Conservation (phyloP, 2,329 filamentous ascomycete species). For the Cladosporium sp. region DNA sequence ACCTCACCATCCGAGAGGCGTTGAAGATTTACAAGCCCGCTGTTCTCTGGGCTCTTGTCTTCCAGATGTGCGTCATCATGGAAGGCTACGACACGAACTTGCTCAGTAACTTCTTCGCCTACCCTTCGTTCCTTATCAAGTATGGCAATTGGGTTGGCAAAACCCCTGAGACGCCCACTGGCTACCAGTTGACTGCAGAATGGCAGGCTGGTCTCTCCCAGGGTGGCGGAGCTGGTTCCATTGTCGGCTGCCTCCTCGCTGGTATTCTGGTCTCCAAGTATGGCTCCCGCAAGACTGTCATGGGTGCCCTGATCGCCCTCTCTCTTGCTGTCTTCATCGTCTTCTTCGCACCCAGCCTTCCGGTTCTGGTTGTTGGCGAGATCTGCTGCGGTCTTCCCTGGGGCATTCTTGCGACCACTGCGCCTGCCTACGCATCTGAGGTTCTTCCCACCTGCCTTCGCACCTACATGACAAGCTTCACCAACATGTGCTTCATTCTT, state of each 20-base stretch:
- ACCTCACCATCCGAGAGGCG: conserved; percentile 33
- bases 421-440: conserved; percentile 43
- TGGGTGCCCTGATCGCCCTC: conserved; percentile 58
- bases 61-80: conserved; percentile 44
- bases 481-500: conserved; percentile 49
- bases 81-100: conserved; percentile 45
- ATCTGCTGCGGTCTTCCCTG: conserved; percentile 37
- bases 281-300: conserved; percentile 54
- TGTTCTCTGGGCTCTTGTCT: conserved; percentile 38
- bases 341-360: conserved; percentile 44
- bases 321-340: conserved; percentile 55
- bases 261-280: conserved; percentile 62
- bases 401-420: conserved; percentile 36
- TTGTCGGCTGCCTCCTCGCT: conserved; percentile 68
- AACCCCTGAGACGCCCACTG: conserved; percentile 7
- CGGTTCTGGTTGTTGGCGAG: conserved; percentile 32
- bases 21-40: conserved; percentile 42
- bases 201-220: conserved; percentile 62
- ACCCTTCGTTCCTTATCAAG: conserved; percentile 33
- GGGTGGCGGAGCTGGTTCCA: conserved; percentile 54
- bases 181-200: conserved; percentile 53
- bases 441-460: conserved; percentile 38
- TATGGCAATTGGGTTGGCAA: conserved; percentile 41
- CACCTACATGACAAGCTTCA: conserved; percentile 31
- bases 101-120: conserved; percentile 41